Evolutionary conservation across 2,329 filamentous ascomycete genomes (phyloP), one percentile per base, ranked within the genome.

Genomic region (Thielaviopsis ethacetica): DNA sequence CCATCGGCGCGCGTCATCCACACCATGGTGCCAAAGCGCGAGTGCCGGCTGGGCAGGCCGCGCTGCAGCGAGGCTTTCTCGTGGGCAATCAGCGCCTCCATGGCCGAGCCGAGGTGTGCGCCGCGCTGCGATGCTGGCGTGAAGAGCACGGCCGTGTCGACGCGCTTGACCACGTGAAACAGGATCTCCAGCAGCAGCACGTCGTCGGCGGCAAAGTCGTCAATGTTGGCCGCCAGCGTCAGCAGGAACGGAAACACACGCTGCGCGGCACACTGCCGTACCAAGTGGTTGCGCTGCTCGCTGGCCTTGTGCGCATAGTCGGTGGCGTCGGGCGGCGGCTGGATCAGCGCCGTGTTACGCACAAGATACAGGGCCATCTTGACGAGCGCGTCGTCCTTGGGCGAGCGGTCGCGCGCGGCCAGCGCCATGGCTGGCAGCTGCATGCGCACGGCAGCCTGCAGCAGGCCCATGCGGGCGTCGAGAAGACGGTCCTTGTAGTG

Each of bases 11-110:
- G 78, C 72, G 95, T 89, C 44, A 98, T 82, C 91, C 91, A 97
- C 38, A 96, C 83, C 88, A 97, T 97, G 12, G 91, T 95, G 2
- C 93, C 93, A 66, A 97, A 98, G 38, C 93, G 82, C 65, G 91
- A 95, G 70, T 98, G 93, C 54, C 93, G 78, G 2, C 89, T 91
- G 0, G 91, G 88, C 2, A 86, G 87, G 67, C 84, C 84, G 64
- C 83, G 80, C 65, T 85, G 82, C 58, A 88, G 76, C 82, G 95
- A 87, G n/a, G 84, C 81, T 1, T 84, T 83, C 71, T 98, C 93
- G 66, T 93, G 89, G 58, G 80, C 81, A 69, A 96, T 81, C 66
- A 95, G 72, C 17, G 76, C 76, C 22, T 83, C 80, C 10, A 97
- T 76, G 67, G 95, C 89, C 61, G 86, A 76, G 0, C 82, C 82